Evolutionary conservation across 306 rosid genomes (phyloP), one percentile per base, ranked within the genome.

Genomic region (Oxytropis ochrocephala): DNA sequence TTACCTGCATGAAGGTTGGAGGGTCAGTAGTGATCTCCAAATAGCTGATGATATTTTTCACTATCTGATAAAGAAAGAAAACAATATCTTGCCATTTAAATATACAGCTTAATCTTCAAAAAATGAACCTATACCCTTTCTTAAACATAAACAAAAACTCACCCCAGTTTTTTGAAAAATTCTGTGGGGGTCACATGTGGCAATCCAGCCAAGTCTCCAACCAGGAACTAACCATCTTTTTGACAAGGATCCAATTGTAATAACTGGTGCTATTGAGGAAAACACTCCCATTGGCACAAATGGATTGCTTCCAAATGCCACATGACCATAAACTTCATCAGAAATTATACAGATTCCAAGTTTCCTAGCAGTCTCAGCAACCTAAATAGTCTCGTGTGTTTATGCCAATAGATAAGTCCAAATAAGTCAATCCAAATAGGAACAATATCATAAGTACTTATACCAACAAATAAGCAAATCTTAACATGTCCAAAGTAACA

Each of bases 211-310:
- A 67, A 81, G n/a, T 75, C 85, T 78, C 95, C 87, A 85, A 60
- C 95, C 95, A 44, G 89, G 91, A 83, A 88, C 78, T 61, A 81
- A 48, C 91, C 95, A 88, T 78, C 83, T 75, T 79, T 83, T 88
- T 11, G 86, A 73, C 39, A 85, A 43, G 41, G 91, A 85, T 2
- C 95, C 89, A n/a, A 88, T 76, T 14, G 84, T 83, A 7, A 88
- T 52, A 38, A 88, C 95, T 1, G 88, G 95, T 0, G 72, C 89
- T 42, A 56, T 58, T 1, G 87, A 27, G 19, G 85, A 70, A 75
- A 88, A 86, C 55, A 57, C 74, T 62, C 83, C 95, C 89, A 88
- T 88, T 8, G 86, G 81, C 38, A 86, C 83, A 80, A 84, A 88
- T 59, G 89, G 91, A 18, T 80, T 84, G 41, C 58, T 84, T 63